These are phyloP conservation scores for Gaillardinia entomophila DNA, from an alignment of 805 yeast species.

Conservation along the genomic window DNA sequence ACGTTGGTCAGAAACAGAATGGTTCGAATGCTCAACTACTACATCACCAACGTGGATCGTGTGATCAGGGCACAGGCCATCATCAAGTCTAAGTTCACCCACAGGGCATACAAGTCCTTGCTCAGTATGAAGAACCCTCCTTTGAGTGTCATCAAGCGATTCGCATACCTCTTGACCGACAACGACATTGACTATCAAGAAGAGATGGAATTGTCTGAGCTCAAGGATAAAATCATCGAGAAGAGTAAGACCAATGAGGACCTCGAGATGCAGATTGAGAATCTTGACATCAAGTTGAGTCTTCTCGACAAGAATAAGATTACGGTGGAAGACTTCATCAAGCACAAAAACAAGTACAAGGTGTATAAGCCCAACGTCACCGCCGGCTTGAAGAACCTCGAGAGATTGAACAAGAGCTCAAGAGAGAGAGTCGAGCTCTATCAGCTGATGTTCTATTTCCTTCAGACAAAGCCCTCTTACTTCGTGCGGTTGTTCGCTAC, in stretches of 20 bases:
- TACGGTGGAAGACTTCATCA: constrained; percentile 65
- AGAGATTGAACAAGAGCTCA: constrained; percentile 32
- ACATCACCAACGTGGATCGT: constrained; percentile 47
- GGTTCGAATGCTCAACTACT: constrained; percentile 36
- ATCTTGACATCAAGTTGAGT: constrained; percentile 72
- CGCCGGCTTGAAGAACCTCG: constrained; percentile 17
- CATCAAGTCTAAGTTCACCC: constrained; percentile 62
- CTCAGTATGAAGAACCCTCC: constrained; percentile 73
- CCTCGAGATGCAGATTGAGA: constrained; percentile 68
- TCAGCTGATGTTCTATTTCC: constrained; percentile 71
- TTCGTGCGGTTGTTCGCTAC: constrained; percentile 49
- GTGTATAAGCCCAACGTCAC: constrained; percentile 12
- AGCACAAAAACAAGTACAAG: constrained; percentile 31
- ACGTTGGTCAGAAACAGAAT: constrained; percentile 30
- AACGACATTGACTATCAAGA: constrained; percentile 69
- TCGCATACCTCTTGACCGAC: constrained; percentile 69
- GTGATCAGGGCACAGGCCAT: constrained; percentile 71
- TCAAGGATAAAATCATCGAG: constrained; percentile 63
- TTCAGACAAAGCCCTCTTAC: constrained; percentile 80
- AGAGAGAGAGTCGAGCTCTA: constrained; percentile 57
- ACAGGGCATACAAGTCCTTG: constrained; percentile 67
- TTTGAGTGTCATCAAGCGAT: constrained; percentile 65
- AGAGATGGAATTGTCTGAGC: constrained; percentile 61
- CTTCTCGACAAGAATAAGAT: constrained; percentile 75
- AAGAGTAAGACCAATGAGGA: constrained; percentile 66